A percentile compares a stretch with the other conserved stretches of the same genome.
phyloP scores from a whole-genome alignment of 1,284 basidiomycete species.

The Sphaerobolus stellatus region DNA sequence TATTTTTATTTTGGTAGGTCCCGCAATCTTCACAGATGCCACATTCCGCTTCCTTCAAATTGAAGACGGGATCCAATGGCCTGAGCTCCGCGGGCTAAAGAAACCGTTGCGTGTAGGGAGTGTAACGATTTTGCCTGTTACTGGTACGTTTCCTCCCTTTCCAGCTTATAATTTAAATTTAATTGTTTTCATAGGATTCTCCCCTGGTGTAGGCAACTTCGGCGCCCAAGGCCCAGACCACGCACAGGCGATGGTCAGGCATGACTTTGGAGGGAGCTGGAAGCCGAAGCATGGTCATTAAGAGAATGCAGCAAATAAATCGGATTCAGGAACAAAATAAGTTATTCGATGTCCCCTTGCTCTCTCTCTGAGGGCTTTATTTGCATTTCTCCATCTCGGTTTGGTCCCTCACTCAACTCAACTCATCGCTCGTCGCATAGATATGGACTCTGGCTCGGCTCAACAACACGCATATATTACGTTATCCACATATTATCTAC shows the following conservation, averaged over 20 bases:
- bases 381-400: too few species aligned
- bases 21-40: slow-evolving; percentile 30
- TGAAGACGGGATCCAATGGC: slow-evolving; percentile 36
- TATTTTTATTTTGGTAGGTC: slow-evolving; percentile 8
- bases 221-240: slow-evolving; percentile 13
- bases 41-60: slow-evolving; percentile 34
- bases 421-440: too few species aligned
- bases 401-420: too few species aligned
- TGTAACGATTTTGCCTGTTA: slow-evolving; percentile 34
- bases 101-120: slow-evolving; percentile 36
- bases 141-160: slow-evolving; percentile 14
- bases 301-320: too few species aligned
- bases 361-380: too few species aligned
- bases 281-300: slow-evolving; percentile 1
- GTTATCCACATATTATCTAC: too few species aligned
- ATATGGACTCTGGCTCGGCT: too few species aligned
- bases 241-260: slow-evolving; percentile 20
- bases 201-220: slow-evolving; percentile 19
- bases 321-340: too few species aligned
- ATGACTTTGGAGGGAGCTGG: slow-evolving; percentile 11
- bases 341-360: too few species aligned
- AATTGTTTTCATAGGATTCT: slow-evolving; percentile 15
- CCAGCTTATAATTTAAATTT: not conserved
- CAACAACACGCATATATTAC: too few species aligned
- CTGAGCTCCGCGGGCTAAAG: slow-evolving; percentile 29